Percentiles rank a stretch among this genome's conserved stretches.
phyloP scores from a whole-genome alignment of 306 rosid genomes.

The Dicorynia guianensis region DNA sequence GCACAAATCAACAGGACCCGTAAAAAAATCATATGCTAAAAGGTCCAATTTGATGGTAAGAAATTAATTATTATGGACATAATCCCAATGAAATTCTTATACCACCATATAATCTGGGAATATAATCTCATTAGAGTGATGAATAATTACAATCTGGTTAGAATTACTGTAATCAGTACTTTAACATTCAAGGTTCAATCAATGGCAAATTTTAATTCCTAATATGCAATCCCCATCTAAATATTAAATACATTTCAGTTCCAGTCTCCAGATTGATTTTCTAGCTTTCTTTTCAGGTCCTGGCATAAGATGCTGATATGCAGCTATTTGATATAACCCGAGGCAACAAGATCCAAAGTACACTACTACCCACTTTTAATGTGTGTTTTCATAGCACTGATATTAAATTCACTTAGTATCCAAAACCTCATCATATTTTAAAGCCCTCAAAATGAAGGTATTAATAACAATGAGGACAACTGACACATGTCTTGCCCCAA shows the following conservation, averaged over 20 bases:
- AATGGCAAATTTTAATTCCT: neutral
- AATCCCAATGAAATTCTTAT: neutral
- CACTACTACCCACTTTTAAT: neutral
- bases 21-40: neutral
- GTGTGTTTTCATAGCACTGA: slow-evolving; percentile 12
- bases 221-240: slow-evolving; percentile 2
- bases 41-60: slow-evolving; percentile 1
- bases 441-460: neutral
- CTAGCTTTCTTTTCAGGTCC: slow-evolving; percentile 22
- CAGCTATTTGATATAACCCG: neutral
- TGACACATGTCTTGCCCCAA: slow-evolving; percentile 33
- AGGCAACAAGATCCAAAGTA: slow-evolving; percentile 1
- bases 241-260: neutral
- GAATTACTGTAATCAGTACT: neutral
- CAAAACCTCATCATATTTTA: slow-evolving; percentile 19
- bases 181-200: neutral
- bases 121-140: neutral
- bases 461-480: slow-evolving; percentile 23
- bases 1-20: neutral
- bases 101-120: neutral
- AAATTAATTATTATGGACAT: neutral
- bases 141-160: neutral
- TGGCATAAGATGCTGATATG: slow-evolving; percentile 22
- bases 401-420: slow-evolving; percentile 27
- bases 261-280: slow-evolving; percentile 6